A percentile compares a stretch with the other conserved stretches of the same genome.
phyloP scores from a whole-genome alignment of 768 basidiomycete species.

The Lepiota brunneoincarnata region DNA sequence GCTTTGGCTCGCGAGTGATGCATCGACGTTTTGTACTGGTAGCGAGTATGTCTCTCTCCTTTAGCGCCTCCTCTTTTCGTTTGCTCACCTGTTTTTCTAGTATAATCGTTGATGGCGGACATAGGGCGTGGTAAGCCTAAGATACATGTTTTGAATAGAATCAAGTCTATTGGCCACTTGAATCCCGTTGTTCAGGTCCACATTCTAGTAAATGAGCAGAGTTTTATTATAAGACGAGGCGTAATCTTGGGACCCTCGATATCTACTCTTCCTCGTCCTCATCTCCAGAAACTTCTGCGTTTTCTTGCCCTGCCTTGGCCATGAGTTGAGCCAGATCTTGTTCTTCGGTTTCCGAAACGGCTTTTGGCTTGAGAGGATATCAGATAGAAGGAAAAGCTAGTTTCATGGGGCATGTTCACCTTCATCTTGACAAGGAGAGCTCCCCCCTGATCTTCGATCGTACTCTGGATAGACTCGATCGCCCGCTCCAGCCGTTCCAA shows the following conservation, averaged over 20 bases:
- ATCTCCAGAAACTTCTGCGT: constrained; percentile 94
- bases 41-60: constrained; percentile 47
- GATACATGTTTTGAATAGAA: too few relatives aligned
- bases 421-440: constrained; percentile 95
- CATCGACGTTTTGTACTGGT: constrained; percentile 69
- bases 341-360: constrained; percentile 96
- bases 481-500: constrained; percentile 93
- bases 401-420: constrained; percentile 36
- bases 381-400: background rate
- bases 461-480: constrained; percentile 83
- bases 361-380: constrained; percentile 72
- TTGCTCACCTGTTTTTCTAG: constrained; percentile 5
- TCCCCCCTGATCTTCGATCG: constrained; percentile 85
- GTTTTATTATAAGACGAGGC: background rate
- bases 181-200: too few relatives aligned
- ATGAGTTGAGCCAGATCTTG: constrained; percentile 96
- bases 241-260: background rate
- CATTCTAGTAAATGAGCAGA: too few relatives aligned
- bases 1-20: constrained; percentile 68
- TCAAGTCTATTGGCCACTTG: too few relatives aligned
- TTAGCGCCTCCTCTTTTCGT: background rate
- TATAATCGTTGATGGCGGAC: constrained; percentile 22
- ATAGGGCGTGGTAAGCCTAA: too few relatives aligned
- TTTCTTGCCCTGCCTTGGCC: constrained; percentile 92
- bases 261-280: constrained; percentile 70